Conservation (phyloP, 305 asterid species). For the Rubia tinctorum region DNA sequence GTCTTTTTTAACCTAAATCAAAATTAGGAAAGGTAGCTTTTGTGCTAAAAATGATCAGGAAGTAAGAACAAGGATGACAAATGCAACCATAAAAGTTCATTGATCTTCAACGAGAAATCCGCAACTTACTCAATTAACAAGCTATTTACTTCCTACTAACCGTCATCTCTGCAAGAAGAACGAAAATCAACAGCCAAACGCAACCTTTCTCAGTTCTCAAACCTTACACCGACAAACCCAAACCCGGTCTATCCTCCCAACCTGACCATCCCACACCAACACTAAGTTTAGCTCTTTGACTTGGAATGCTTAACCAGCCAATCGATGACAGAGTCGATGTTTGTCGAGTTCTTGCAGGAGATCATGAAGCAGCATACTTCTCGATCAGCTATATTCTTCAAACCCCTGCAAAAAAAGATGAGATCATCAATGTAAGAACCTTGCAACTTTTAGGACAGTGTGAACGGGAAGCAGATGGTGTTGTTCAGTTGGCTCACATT, state of each 20-base stretch:
- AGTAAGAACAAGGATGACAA: background rate
- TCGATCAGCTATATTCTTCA: constrained; percentile 75
- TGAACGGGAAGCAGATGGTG: background rate
- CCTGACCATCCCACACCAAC: constrained; percentile 4
- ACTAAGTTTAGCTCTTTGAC: constrained; percentile 63
- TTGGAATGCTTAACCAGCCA: constrained; percentile 98
- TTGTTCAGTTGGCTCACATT: constrained; percentile 48
- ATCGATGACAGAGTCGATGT: constrained; percentile 92
- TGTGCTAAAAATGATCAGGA: background rate
- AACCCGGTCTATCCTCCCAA: constrained; percentile 10
- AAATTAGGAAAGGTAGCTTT: background rate
- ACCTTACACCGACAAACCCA: constrained; percentile 11
- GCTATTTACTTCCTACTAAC: constrained; percentile 20
- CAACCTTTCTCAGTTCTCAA: constrained; percentile 3
- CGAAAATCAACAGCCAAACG: constrained; percentile 14
- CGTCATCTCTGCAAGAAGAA: constrained; percentile 5
- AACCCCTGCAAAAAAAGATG: constrained; percentile 50
- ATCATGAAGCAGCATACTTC: constrained; percentile 99
- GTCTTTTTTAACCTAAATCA: background rate
- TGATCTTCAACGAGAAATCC: background rate
- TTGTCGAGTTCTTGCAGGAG: constrained; percentile 96
- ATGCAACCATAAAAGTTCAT: background rate
- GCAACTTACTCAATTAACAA: constrained; percentile 8
- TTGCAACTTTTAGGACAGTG: background rate
- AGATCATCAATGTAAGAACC: constrained; percentile 6